Conservation (phyloP, 2,329 filamentous ascomycete genomes). For the Ceratocystiopsis minuta region DNA sequence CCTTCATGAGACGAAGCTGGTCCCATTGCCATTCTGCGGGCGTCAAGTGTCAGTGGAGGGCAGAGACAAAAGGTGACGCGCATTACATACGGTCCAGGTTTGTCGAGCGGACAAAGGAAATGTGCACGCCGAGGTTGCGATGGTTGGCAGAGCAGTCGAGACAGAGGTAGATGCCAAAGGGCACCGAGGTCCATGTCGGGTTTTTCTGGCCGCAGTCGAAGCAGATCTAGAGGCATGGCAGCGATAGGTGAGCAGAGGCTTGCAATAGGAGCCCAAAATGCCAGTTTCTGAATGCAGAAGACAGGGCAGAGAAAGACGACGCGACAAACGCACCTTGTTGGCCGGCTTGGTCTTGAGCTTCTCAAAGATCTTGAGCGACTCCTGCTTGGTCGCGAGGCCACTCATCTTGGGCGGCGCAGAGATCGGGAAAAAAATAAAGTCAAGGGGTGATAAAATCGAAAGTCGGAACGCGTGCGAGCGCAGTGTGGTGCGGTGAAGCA, state of each 20-base stretch:
- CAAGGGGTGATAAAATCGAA: background rate
- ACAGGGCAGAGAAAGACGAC: background rate
- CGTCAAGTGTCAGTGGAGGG: background rate
- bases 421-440: background rate
- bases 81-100: constrained; percentile 79
- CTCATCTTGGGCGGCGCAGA: constrained; percentile 32
- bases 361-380: constrained; percentile 95
- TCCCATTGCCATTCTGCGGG: constrained; percentile 90
- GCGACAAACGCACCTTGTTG: constrained; percentile 55
- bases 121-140: constrained; percentile 93
- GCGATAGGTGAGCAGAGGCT: background rate
- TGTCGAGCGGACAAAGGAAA: constrained; percentile 95
- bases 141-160: constrained; percentile 96
- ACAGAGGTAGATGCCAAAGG: constrained; percentile 89
- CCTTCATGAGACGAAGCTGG: constrained; percentile 92
- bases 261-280: background rate
- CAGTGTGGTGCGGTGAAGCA: no score
- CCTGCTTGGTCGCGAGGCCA: constrained; percentile 68
- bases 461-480: background rate
- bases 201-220: constrained; percentile 98
- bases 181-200: constrained; percentile 94
- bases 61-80: no score
- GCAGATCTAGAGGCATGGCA: constrained; percentile 51
- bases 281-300: background rate
- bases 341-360: constrained; percentile 87